Percentiles rank a stretch among this genome's conserved stretches.
These are phyloP conservation scores for Camellia granthamiana DNA, from an alignment of 148 eudicot genomes.

Conservation along the genomic window DNA sequence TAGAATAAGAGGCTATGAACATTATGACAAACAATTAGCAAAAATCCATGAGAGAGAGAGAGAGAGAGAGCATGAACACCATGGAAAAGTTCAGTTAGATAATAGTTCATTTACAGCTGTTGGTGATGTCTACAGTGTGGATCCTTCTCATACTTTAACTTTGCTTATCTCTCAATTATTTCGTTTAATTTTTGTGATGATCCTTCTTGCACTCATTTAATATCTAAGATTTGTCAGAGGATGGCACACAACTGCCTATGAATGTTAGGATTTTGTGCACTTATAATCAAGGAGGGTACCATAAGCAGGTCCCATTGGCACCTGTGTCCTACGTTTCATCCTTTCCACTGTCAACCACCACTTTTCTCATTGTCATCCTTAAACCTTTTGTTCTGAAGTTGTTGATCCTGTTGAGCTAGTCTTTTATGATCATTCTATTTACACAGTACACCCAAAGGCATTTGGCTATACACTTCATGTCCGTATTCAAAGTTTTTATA, in stretches of 20 bases:
- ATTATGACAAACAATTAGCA: neutral
- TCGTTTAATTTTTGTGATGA: neutral
- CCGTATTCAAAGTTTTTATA: too few species aligned
- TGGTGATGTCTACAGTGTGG: neutral
- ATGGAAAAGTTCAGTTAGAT: neutral
- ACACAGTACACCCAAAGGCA: neutral
- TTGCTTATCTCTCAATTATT: neutral
- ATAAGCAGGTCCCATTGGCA: neutral
- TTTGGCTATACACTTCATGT: neutral
- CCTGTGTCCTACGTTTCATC: neutral
- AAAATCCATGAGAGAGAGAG: neutral
- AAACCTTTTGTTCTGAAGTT: neutral
- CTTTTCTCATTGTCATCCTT: neutral
- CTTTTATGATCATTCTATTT: neutral
- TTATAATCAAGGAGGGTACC: neutral
- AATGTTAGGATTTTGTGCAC: neutral
- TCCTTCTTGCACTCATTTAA: neutral
- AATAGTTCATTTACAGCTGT: neutral
- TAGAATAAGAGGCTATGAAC: neutral
- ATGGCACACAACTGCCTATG: neutral
- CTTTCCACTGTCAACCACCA: too few species aligned
- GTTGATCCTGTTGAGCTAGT: neutral
- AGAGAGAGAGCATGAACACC: neutral
- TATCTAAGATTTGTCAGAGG: neutral
- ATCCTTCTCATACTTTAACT: neutral